Evolutionary conservation across 371 early-diverging fungal genomes (phyloP).

Genomic region (Sporodiniella umbellata): DNA sequence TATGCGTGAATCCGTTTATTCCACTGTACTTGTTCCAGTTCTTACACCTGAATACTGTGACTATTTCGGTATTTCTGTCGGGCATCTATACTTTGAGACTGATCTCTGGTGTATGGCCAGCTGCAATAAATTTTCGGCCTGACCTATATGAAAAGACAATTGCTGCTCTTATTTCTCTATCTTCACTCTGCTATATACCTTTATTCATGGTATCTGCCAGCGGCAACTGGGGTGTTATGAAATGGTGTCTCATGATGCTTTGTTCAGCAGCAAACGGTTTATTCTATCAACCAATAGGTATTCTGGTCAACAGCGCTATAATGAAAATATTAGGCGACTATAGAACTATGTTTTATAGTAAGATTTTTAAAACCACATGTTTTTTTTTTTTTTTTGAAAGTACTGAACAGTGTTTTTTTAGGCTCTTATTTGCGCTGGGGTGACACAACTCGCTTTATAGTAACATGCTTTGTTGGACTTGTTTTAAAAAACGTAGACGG

Average conservation of each 20-base stretch:
- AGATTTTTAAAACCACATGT: neutral
- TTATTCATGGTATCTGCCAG: slow-evolving; percentile 1
- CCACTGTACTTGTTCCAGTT: slow-evolving; percentile 16
- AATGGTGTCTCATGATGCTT: neutral
- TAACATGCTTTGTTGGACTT: slow-evolving; percentile 9
- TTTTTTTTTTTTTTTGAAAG: no score
- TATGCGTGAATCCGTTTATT: slow-evolving; percentile 14
- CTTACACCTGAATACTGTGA: slow-evolving; percentile 9
- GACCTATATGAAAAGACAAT: slow-evolving; percentile 6
- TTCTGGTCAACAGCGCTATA: slow-evolving; percentile 24
- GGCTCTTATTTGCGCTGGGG: slow-evolving; percentile 20
- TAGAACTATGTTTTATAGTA: slow-evolving; percentile 33
- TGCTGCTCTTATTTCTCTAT: slow-evolving; percentile 1
- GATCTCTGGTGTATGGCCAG: slow-evolving; percentile 13
- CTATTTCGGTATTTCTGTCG: slow-evolving; percentile 5
- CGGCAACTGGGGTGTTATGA: no score
- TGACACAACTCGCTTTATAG: slow-evolving; percentile 1
- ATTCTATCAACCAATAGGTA: slow-evolving; percentile 29
- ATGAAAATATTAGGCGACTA: slow-evolving; percentile 35
- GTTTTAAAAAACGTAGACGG: neutral
- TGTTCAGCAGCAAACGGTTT: slow-evolving; percentile 17
- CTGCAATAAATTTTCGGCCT: slow-evolving; percentile 3
- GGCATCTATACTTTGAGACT: slow-evolving; percentile 4
- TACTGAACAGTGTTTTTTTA: neutral
- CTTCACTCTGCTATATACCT: slow-evolving; percentile 4